Percentiles rank a stretch among this genome's conserved stretches.
phyloP scores from a whole-genome alignment of 2,329 filamentous ascomycete species.

The Tothia fuscella region DNA sequence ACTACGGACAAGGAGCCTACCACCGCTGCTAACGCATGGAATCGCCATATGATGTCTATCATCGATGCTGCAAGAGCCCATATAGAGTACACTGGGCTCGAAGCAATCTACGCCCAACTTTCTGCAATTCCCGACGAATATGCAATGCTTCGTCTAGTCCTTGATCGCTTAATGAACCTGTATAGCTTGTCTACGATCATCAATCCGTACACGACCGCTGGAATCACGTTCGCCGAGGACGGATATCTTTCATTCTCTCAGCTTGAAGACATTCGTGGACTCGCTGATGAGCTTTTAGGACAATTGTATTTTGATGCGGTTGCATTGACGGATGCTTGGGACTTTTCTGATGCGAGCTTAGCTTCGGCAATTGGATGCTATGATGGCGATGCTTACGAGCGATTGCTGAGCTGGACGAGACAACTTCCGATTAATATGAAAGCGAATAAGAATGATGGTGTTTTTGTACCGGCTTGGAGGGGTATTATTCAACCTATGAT shows the following conservation, averaged over 20 bases:
- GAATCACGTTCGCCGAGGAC: slow-evolving; percentile 19
- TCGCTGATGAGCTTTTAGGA: neutral
- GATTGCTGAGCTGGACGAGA: slow-evolving; percentile 18
- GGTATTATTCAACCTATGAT: too few relatives aligned
- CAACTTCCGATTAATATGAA: slow-evolving; percentile 19
- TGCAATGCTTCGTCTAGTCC: slow-evolving; percentile 12
- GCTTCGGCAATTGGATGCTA: neutral
- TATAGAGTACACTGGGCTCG: slow-evolving; percentile 19
- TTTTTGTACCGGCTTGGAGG: too few relatives aligned
- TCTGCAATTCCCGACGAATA: slow-evolving; percentile 7
- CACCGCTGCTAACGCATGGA: slow-evolving; percentile 16
- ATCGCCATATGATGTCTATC: slow-evolving; percentile 19
- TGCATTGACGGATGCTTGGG: slow-evolving; percentile 1
- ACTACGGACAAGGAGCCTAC: slow-evolving; percentile 9
- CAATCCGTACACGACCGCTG: slow-evolving; percentile 17
- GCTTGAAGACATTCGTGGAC: neutral
- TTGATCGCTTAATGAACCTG: slow-evolving; percentile 13
- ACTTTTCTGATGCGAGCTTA: neutral
- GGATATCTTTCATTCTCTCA: slow-evolving; percentile 15
- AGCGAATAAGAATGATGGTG: slow-evolving; percentile 11
- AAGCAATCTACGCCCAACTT: slow-evolving; percentile 11
- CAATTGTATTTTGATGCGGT: neutral
- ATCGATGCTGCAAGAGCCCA: slow-evolving; percentile 18
- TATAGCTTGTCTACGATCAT: slow-evolving; percentile 13
- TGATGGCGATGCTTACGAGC: neutral